Evolutionary conservation across 495 filamentous ascomycete species (phyloP).

Genomic region (Hypoxylon trugodes): DNA sequence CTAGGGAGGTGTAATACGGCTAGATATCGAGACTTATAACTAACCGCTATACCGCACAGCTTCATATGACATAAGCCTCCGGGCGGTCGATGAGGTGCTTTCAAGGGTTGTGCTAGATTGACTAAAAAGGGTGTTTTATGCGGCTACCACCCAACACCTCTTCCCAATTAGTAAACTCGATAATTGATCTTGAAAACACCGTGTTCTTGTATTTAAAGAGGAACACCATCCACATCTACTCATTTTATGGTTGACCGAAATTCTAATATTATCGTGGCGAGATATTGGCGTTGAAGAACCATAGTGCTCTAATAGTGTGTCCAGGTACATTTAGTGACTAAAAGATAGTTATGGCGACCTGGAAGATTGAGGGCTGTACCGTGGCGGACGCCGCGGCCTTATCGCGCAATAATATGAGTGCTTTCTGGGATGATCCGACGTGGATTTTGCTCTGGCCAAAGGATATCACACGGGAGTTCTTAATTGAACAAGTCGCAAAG

Average conservation of each 20-base stretch:
- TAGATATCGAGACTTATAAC: too few relatives aligned
- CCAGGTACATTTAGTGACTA: background rate
- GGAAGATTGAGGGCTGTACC: slow-evolving; percentile 4
- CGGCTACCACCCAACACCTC: background rate
- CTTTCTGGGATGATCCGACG: slow-evolving; percentile 44
- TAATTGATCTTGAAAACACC: background rate
- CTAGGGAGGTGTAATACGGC: too few relatives aligned
- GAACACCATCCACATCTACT: too few relatives aligned
- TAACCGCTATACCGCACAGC: too few relatives aligned
- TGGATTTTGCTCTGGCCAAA: slow-evolving; percentile 40
- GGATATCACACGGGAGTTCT: slow-evolving; percentile 34
- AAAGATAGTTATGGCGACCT: background rate
- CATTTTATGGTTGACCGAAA: background rate
- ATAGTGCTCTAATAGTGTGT: too few relatives aligned
- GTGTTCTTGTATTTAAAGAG: background rate
- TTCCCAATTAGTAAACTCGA: background rate
- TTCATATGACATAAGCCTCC: too few relatives aligned
- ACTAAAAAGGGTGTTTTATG: too few relatives aligned
- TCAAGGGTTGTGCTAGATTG: background rate
- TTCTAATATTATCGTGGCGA: too few relatives aligned
- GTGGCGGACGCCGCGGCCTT: slow-evolving; percentile 39
- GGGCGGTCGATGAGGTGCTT: background rate
- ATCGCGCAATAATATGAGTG: slow-evolving; percentile 39
- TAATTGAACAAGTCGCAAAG: slow-evolving; percentile 34
- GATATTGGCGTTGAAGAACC: too few relatives aligned